A percentile compares a stretch with the other conserved stretches of the same genome.
Evolutionary conservation across 2,329 filamentous ascomycete species (phyloP).

Genomic region (Fusarium sp.): DNA sequence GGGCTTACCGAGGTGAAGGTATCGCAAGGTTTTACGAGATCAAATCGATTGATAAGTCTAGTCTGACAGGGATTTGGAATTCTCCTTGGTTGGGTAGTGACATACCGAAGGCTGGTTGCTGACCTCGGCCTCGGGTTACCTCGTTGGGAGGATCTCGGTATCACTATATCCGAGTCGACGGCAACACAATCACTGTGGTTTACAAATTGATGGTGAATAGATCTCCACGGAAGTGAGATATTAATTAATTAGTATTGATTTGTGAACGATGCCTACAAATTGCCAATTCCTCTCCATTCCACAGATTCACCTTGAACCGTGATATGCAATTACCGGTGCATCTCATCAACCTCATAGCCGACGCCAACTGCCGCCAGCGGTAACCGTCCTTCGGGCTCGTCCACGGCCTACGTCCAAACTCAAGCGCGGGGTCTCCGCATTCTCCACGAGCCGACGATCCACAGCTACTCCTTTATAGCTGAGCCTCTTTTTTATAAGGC

Average conservation of each 20-base stretch:
- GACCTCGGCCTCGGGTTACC: constrained; percentile 32
- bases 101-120: not conserved
- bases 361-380: constrained; percentile 33
- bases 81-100: not conserved
- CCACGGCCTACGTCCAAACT: not conserved
- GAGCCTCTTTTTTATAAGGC: constrained; percentile 30
- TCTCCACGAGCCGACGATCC: constrained; percentile 28
- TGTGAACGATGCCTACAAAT: not conserved
- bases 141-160: constrained; percentile 12
- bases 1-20: constrained; percentile 1
- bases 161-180: constrained; percentile 2
- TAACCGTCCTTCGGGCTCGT: constrained; percentile 1
- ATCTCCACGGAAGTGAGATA: not conserved
- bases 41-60: not conserved
- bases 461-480: constrained; percentile 10
- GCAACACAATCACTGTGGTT: not conserved
- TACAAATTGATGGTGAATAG: not conserved
- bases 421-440: constrained; percentile 38
- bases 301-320: not conserved
- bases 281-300: not conserved
- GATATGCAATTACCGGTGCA: constrained; percentile 18
- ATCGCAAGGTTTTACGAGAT: not conserved
- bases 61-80: not conserved
- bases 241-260: not conserved
- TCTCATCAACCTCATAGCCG: constrained; percentile 12